phyloP scores from a whole-genome alignment of 352 stramenopile genomes.

The Phytopythium cucurbitacearum region DNA sequence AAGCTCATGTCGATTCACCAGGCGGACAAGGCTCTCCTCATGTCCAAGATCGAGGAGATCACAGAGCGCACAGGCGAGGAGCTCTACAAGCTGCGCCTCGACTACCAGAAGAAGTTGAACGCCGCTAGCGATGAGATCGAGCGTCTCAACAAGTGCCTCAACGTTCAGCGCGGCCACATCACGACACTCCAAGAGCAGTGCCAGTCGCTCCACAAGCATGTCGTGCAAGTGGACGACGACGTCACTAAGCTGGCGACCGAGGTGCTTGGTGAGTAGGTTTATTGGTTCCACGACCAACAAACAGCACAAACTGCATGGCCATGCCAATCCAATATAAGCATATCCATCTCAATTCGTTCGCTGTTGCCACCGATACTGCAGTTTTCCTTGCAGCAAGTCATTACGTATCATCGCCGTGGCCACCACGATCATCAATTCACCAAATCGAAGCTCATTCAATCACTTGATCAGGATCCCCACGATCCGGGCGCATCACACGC shows the following conservation, averaged over 20 bases:
- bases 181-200: conserved; percentile 82
- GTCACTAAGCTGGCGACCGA: conserved; percentile 80
- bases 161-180: conserved; percentile 78
- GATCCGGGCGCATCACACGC: conserved; percentile 32
- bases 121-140: conserved; percentile 80
- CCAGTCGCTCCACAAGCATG: conserved; percentile 80
- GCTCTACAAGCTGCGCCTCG: conserved; percentile 66
- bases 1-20: conserved; percentile 84
- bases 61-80: conserved; percentile 75
- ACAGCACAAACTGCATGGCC: no score
- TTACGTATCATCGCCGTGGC: no score
- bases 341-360: no score
- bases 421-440: no score
- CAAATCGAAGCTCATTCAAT: no score
- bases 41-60: conserved; percentile 81
- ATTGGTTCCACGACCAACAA: neutral
- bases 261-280: conserved; percentile 61
- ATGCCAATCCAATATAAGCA: no score
- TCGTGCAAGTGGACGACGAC: conserved; percentile 83
- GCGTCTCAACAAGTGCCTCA: conserved; percentile 80
- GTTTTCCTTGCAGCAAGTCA: no score
- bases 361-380: no score
- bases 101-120: conserved; percentile 84
- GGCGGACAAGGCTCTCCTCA: conserved; percentile 64
- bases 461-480: neutral